Conservation (phyloP, 345 rosid genomes). For the Salix purpurea region DNA sequence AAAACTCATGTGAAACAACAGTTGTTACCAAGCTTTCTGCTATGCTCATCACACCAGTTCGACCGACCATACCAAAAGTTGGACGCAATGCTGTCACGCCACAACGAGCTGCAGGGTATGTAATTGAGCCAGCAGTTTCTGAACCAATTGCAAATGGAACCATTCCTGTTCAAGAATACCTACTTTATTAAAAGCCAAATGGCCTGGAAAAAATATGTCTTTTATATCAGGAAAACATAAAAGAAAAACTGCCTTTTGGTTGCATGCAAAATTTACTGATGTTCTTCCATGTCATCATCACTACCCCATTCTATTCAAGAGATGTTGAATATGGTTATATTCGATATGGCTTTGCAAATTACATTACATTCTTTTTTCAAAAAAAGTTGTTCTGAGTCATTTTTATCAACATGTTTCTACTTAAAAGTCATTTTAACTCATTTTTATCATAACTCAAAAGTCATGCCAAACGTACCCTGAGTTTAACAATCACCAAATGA, state of each 20-base stretch:
- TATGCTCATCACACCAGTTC: constrained; percentile 88
- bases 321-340: background rate
- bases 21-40: constrained; percentile 70
- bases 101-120: constrained; percentile 76
- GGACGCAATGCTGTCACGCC: constrained; percentile 84
- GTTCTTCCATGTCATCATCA: background rate
- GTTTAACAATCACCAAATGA: background rate
- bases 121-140: constrained; percentile 86
- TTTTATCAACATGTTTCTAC: too few relatives aligned
- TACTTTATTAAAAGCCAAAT: background rate
- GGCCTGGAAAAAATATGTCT: background rate
- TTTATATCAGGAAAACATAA: background rate
- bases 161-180: constrained; percentile 42
- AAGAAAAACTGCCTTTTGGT: background rate
- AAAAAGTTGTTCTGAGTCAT: too few relatives aligned
- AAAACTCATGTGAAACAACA: background rate
- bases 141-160: constrained; percentile 95
- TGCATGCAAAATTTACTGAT: background rate
- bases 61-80: constrained; percentile 72
- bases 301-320: background rate
- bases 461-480: background rate
- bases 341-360: too few relatives aligned
- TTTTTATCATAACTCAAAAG: too few relatives aligned
- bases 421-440: too few relatives aligned
- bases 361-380: too few relatives aligned